Evolutionary conservation across 1,139 yeast species (phyloP), one percentile per base, ranked within the genome.

Genomic region (Suhomyces coccinellae): DNA sequence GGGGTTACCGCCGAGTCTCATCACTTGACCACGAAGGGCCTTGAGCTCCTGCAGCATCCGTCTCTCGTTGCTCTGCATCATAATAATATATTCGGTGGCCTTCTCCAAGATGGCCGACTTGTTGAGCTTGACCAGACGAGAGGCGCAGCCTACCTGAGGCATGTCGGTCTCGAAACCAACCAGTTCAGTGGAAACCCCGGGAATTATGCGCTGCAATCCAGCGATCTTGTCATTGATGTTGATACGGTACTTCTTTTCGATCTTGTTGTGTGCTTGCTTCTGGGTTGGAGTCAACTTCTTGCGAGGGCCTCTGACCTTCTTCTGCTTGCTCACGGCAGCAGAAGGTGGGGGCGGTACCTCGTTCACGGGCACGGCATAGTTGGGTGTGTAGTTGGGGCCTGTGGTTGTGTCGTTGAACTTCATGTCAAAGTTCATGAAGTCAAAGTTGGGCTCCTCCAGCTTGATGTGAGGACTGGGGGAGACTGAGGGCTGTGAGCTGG

Each of bases 191-290:
- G 83, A 77, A 46, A 82, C 78, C 77, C 83, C 79, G 12, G 88
- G 88, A 26, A 84, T 83, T 16, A 83, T 69, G 52, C 78, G 77
- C 56, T 82, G 87, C 44, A 83, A 63, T 17, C 81, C 82, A 10
- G 85, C 85, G 48, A 85, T 84, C 62, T 83, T 84, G 15, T 86
- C 81, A 61, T 84, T 85, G 56, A 85, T 84, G 60, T 83, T 85
- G 47, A 83, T 83, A 59, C 91, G 69, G 62, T 85, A 85, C 52
- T 83, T 79, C 59, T 84, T 83, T 58, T 80, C 89, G 51, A 83
- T 83, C 58, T 80, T 79, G 62, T 83, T 83, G 58, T 85, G 90
- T 0, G 88, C 88, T 56, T 81, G 82, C 53, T 83, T 82, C 63
- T 84, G 89, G 50, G 77, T 73, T 6, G 74, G 71, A 3, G 85